These are phyloP conservation scores for Periconia digitata DNA, from an alignment of 2,329 filamentous ascomycete species.

Conservation along the genomic window DNA sequence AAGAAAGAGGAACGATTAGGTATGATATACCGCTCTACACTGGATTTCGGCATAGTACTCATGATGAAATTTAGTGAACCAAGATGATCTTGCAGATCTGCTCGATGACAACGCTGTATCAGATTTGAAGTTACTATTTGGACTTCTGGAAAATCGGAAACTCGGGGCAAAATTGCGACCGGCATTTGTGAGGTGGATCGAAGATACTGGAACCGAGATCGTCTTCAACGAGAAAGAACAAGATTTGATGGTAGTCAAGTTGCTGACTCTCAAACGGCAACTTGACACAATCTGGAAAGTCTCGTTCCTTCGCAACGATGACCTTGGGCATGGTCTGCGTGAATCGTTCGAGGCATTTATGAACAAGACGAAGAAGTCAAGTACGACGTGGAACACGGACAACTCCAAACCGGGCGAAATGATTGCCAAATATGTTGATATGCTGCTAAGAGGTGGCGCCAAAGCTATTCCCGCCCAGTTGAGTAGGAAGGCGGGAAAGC, in stretches of 20 bases:
- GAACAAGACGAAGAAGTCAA: conserved; percentile 77
- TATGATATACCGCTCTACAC: conserved; percentile 6
- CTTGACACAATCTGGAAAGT: conserved; percentile 76
- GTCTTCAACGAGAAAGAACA: conserved; percentile 77
- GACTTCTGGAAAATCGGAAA: conserved; percentile 70
- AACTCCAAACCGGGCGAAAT: conserved; percentile 97
- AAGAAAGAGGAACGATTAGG: conserved; percentile 58
- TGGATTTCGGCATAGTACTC: background rate
- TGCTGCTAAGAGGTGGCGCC: conserved; percentile 81
- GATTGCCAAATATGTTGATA: conserved; percentile 96
- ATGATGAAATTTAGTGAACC: conserved; percentile 56
- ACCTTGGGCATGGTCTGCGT: conserved; percentile 74
- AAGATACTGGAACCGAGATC: conserved; percentile 71
- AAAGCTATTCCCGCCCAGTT: conserved; percentile 77
- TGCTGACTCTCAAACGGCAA: conserved; percentile 78
- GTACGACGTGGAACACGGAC: conserved; percentile 73
- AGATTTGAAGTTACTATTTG: conserved; percentile 75
- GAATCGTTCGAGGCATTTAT: conserved; percentile 89
- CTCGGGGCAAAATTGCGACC: conserved; percentile 70
- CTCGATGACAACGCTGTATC: conserved; percentile 69
- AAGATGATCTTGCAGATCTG: conserved; percentile 69
- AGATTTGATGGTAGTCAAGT: conserved; percentile 81
- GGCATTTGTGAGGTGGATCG: conserved; percentile 80
- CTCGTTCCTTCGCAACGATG: conserved; percentile 76
- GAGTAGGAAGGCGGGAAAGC: conserved; percentile 59